phyloP scores from a whole-genome alignment of 1,139 yeast species.

The Taphrina pruni region DNA sequence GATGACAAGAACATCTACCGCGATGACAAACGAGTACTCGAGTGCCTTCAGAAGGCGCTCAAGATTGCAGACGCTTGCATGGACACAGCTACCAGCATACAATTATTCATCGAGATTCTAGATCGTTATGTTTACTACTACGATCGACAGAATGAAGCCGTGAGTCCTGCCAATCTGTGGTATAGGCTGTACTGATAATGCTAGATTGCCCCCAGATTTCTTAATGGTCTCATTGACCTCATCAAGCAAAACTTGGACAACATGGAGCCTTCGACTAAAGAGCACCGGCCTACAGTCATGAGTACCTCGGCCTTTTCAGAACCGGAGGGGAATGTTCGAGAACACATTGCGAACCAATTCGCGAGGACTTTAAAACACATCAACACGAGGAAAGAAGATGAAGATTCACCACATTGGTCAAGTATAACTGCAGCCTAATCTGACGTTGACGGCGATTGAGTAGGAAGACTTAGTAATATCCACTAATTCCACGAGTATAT shows the following conservation, averaged over 20 bases:
- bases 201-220: constrained; percentile 57
- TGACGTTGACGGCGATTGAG: too few relatives aligned
- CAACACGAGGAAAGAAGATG: constrained; percentile 67
- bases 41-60: constrained; percentile 74
- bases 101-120: constrained; percentile 85
- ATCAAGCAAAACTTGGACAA: constrained; percentile 76
- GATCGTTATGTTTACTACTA: constrained; percentile 84
- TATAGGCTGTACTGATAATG: constrained; percentile 3
- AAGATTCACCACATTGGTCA: constrained; percentile 47
- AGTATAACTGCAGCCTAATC: constrained; percentile 13
- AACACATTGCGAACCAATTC: constrained; percentile 57
- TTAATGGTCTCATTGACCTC: constrained; percentile 84
- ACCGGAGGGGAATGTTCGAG: constrained; percentile 39
- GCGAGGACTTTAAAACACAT: constrained; percentile 72
- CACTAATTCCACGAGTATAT: too few relatives aligned
- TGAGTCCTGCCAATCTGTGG: constrained; percentile 56
- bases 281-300: constrained; percentile 50
- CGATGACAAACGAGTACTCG: constrained; percentile 59
- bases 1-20: constrained; percentile 52
- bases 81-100: constrained; percentile 78
- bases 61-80: constrained; percentile 92
- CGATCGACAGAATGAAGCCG: constrained; percentile 76
- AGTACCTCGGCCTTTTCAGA: constrained; percentile 44
- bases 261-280: constrained; percentile 54
- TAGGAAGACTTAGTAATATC: too few relatives aligned